Evolutionary conservation across 768 basidiomycete species (phyloP), one percentile per base, ranked within the genome.

Genomic region (Russula virescens): DNA sequence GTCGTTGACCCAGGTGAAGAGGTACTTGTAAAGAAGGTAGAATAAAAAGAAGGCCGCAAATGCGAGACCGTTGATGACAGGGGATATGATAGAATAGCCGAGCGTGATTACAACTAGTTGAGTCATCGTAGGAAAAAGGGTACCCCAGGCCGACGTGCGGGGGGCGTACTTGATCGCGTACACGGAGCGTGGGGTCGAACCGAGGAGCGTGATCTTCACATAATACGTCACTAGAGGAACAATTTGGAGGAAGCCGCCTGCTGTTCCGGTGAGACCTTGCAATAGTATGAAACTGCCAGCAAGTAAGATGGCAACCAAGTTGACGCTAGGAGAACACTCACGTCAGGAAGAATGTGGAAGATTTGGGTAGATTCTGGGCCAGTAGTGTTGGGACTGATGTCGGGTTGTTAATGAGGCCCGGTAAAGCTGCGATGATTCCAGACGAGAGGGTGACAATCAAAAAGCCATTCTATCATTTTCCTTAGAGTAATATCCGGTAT

Each of bases 301-400:
- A 42, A 16, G 40, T 19, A 25, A 49, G 16, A 52, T 56, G 31
- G 4, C 42, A 26, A 51, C 19, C 18, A n/a, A 10, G 31, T 50
- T n/a, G 21, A 19, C 57, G 19, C 2, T 4, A 19, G 23, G 5
- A 5, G 31, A 14, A 38, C 40, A 74, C 82, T 31, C 71, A 89
- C 80, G 92, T 93, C 55, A 95, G 77, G 85, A 95, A 95, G 82
- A 94, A 95, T 50, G 84, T 94, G 26, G 90, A 91, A 0, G 92
- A 87, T 63, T 80, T 74, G 0, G 96, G 96, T 53, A 99, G 77
- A 55, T 94, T 84, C 25, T 73, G 71, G 0, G 96, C 93, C 46
- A 99, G 78, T n/a, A 91, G 77, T 0, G 73, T 79, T 0, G 95
- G 88, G 28, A 89, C 76, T 0, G 83, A 84, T 0, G 80, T 76